Evolutionary conservation across 352 stramenopile genomes (phyloP).

Genomic region (Phytophthora litchii): DNA sequence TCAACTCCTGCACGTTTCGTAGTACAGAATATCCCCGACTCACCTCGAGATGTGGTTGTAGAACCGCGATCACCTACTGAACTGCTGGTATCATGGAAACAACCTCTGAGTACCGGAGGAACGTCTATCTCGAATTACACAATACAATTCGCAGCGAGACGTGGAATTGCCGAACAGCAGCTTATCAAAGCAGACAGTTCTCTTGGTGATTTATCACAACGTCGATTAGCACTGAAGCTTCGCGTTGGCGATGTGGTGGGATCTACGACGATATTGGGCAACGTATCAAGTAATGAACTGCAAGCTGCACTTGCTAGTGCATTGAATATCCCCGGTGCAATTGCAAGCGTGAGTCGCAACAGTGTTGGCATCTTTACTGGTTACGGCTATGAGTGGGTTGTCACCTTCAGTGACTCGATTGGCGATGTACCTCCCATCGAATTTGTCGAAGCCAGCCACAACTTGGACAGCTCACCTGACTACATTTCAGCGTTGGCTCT

Average conservation of each 20-base stretch:
- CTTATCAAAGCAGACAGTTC: constrained; percentile 47
- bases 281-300: constrained; percentile 47
- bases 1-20: constrained; percentile 74
- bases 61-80: constrained; percentile 36
- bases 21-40: constrained; percentile 43
- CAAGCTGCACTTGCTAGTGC: constrained; percentile 19
- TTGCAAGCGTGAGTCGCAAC: constrained; percentile 43
- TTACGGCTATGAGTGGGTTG: constrained; percentile 73
- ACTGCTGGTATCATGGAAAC: constrained; percentile 57
- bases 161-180: constrained; percentile 68
- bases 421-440: constrained; percentile 58
- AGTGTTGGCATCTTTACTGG: constrained; percentile 49
- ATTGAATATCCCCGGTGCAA: constrained; percentile 18
- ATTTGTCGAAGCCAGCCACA: constrained; percentile 16
- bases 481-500: constrained; percentile 32
- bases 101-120: constrained; percentile 60
- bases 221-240: constrained; percentile 21
- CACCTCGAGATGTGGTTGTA: constrained; percentile 56
- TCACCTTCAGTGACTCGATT: constrained; percentile 63
- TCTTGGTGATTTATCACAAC: constrained; percentile 31
- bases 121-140: constrained; percentile 49
- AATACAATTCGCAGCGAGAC: constrained; percentile 68
- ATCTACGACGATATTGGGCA: constrained; percentile 37
- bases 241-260: constrained; percentile 26
- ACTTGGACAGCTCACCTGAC: constrained; percentile 27